A percentile compares a stretch with the other conserved stretches of the same genome.
Conservation (phyloP, 2,329 filamentous ascomycete species). For the Cytospora mali region DNA sequence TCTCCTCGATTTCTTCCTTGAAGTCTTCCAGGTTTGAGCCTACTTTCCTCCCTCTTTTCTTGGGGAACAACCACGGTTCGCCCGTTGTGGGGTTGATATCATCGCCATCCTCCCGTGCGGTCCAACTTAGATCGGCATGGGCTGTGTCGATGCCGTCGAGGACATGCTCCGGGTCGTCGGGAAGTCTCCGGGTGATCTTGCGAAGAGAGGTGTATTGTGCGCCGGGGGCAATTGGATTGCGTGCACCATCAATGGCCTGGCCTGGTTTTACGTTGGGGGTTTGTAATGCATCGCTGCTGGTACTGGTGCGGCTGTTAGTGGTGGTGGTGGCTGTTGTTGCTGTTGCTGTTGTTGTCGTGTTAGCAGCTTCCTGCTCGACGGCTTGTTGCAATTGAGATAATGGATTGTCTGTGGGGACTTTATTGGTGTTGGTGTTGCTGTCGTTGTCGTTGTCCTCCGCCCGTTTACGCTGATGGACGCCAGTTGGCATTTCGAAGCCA, state of each 20-base stretch:
- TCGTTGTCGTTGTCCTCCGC: background rate
- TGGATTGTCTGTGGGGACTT: background rate
- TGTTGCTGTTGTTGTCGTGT: background rate
- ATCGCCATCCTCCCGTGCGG: background rate
- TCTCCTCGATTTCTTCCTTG: constrained; percentile 18
- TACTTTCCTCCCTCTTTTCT: constrained; percentile 8
- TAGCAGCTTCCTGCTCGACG: background rate
- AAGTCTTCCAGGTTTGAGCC: constrained; percentile 22
- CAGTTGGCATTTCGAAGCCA: background rate
- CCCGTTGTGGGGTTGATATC: constrained; percentile 19
- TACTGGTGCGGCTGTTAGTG: background rate
- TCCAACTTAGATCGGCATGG: constrained; percentile 18
- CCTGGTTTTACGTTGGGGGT: background rate
- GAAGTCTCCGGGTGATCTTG: constrained; percentile 6
- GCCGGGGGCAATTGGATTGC: constrained; percentile 6
- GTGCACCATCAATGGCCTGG: constrained; percentile 7
- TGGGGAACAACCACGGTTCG: constrained; percentile 20
- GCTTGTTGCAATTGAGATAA: constrained; percentile 6
- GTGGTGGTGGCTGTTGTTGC: background rate
- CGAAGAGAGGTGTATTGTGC: constrained; percentile 22
- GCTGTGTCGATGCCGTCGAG: constrained; percentile 18
- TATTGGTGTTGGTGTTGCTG: background rate
- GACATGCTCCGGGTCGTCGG: constrained; percentile 5
- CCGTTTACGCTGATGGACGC: background rate
- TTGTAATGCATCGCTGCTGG: background rate